Base-by-base conservation (phyloP, 2,329 filamentous ascomycete species). In the Aspergillus terreus region DNA sequence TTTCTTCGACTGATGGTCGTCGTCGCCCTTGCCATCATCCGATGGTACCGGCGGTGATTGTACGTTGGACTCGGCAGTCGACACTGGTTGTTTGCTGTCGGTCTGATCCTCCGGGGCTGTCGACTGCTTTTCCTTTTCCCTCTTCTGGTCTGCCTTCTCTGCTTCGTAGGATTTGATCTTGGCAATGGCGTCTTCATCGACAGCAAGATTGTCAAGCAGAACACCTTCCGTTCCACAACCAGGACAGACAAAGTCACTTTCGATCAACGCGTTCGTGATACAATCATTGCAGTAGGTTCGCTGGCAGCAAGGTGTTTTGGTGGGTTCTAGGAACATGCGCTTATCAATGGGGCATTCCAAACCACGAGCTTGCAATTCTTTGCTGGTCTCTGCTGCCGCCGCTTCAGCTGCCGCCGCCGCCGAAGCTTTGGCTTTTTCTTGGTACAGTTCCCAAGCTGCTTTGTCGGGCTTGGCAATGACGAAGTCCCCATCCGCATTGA, bases 251-350 rank as follows among this genome's bases (percentile, higher is more conserved):
- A 99, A 91, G 81, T 99, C 94, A 82, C 88, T 94, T 79, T 97
- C 92, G 76, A 96, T 92, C 75, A 99, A 86, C 75, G 92, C 90
- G 83, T 96, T 96, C 72, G 94, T 95, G 76, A 99, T 96, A 87
- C 94, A 99, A 72, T 96, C 91, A 83, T 94, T 94, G 82, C 94
- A 99, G 81, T 95, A 99, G 70, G 92, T 96, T 82, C 88, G 95
- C 77, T 88, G 84, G 81, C 94, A 99, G 83, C 94, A 99, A 61
- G 94, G 92, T 69, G 94, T 97, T 83, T 96, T 95, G 82, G 95
- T 94, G 82, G 94, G 92, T 73, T 96, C 90, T 85, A 95, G 86
- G 77, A 97, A 96, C 82, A 96, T 87, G 75, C 90, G 92, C 77
- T 95, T 95, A 84, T 97, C 94, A 80, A 97, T 88, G 60, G 91